Percentiles rank a stretch among this genome's conserved stretches.
Conservation (phyloP, 768 basidiomycete species). For the Terana coerulea region DNA sequence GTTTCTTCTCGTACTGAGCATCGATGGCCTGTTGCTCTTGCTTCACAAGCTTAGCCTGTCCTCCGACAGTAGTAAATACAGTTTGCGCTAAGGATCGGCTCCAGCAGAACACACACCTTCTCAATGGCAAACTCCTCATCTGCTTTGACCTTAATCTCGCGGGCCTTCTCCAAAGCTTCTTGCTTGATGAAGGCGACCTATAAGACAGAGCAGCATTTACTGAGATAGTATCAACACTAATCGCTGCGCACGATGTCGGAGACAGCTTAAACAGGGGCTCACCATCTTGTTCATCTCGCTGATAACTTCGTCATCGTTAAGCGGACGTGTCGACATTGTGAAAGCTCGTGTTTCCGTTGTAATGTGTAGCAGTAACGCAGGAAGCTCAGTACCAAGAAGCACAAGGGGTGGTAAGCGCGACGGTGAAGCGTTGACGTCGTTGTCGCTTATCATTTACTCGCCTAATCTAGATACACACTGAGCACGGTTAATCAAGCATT, state of each 20-base stretch:
- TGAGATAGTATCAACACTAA: slow-evolving; percentile 7
- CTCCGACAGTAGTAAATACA: background rate
- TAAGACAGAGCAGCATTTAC: background rate
- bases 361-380: too few relatives aligned
- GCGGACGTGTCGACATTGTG: slow-evolving; percentile 67
- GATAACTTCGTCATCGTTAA: slow-evolving; percentile 94
- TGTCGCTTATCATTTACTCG: background rate
- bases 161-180: slow-evolving; percentile 94
- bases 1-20: slow-evolving; percentile 91
- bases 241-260: background rate
- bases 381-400: too few relatives aligned
- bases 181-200: slow-evolving; percentile 99
- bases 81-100: background rate
- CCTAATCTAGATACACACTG: background rate
- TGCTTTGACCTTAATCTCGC: slow-evolving; percentile 96
- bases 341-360: too few relatives aligned
- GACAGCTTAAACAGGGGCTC: slow-evolving; percentile 18
- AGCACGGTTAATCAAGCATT: background rate
- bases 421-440: background rate
- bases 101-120: slow-evolving; percentile 53
- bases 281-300: slow-evolving; percentile 99
- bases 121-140: slow-evolving; percentile 99
- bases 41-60: slow-evolving; percentile 92
- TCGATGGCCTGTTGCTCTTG: slow-evolving; percentile 96
- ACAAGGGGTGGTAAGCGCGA: too few relatives aligned